Evolutionary conservation across 176 grass and related monocot species (phyloP).

Genomic region (Phoenix dactylifera): DNA sequence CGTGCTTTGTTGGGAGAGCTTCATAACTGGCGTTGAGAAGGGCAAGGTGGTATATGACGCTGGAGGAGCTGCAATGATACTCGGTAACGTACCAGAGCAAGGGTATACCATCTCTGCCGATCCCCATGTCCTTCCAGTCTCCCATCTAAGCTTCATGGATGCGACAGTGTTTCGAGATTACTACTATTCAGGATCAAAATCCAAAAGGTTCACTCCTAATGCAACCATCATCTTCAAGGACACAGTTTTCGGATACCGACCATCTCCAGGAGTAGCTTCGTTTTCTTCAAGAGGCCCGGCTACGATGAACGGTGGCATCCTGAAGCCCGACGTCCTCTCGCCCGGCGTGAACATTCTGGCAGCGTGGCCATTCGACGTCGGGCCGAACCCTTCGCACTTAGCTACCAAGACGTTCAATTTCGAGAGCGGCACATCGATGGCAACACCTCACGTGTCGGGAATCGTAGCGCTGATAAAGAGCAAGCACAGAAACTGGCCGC

Average conservation of each 20-base stretch:
- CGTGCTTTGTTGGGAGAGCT: not conserved
- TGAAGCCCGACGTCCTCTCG: constrained; percentile 55
- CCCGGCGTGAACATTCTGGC: constrained; percentile 69
- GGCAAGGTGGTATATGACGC: not conserved
- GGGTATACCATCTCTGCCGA: constrained; percentile 29
- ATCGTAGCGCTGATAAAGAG: constrained; percentile 40
- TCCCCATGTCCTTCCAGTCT: constrained; percentile 25
- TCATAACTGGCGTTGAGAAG: not conserved
- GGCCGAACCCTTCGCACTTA: constrained; percentile 1
- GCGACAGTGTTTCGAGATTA: constrained; percentile 22
- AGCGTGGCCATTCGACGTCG: constrained; percentile 31
- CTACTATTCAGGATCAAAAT: constrained; percentile 2
- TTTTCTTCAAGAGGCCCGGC: constrained; percentile 60
- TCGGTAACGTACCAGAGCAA: not conserved
- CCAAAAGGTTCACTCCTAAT: not conserved
- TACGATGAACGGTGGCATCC: constrained; percentile 26
- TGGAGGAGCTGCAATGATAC: constrained; percentile 6
- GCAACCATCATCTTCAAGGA: constrained; percentile 44
- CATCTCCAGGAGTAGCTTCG: constrained; percentile 33
- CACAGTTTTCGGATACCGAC: constrained; percentile 21
- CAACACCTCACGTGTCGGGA: constrained; percentile 50
- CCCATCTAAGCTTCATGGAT: constrained; percentile 25
- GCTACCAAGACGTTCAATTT: constrained; percentile 25
- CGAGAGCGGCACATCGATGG: constrained; percentile 63
- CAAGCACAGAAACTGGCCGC: constrained; percentile 43